Conservation (phyloP, 1,284 basidiomycete genomes). For the Chiua sp. region DNA sequence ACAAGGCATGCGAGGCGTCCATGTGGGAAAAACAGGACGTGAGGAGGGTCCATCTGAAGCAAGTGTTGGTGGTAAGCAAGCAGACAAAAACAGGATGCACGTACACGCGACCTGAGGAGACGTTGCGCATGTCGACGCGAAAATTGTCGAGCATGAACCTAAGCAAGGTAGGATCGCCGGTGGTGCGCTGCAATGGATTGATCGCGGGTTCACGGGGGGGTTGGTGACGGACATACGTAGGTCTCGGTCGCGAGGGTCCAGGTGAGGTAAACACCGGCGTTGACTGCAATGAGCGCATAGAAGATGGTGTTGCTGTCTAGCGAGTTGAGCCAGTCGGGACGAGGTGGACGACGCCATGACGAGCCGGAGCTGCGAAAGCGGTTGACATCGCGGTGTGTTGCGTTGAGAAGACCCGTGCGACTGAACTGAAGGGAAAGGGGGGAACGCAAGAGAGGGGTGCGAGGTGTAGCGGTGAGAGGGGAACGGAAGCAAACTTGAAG, state of each 20-base stretch:
- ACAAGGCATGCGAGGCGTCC: conserved; percentile 64
- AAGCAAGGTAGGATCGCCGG: conserved; percentile 54
- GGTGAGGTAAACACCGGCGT: conserved; percentile 47
- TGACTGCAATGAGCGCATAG: conserved; percentile 51
- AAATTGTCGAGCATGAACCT: conserved; percentile 77
- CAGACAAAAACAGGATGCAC: conserved; percentile 27
- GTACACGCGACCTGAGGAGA: conserved; percentile 73
- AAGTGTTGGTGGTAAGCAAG: conserved; percentile 6
- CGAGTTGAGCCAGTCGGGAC: conserved; percentile 42
- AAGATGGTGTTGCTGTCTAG: conserved; percentile 45
- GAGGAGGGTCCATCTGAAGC: conserved; percentile 77
- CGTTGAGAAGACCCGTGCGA: conserved; percentile 18
- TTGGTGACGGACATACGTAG: conserved; percentile 39
- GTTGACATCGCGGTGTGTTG: conserved; percentile 30
- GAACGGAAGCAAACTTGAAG: conserved; percentile 9
- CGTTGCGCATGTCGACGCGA: conserved; percentile 63
- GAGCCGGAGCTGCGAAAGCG: conserved; percentile 16
- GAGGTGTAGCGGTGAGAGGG: neutral
- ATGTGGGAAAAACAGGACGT: conserved; percentile 81
- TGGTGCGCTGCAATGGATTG: conserved; percentile 28
- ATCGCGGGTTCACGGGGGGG: neutral
- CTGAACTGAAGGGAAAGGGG: conserved; percentile 18
- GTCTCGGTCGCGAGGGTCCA: conserved; percentile 47
- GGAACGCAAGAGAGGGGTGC: conserved; percentile 9
- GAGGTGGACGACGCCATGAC: conserved; percentile 34